Evolutionary conservation across 139 green algal genomes (phyloP).

Genomic region (Tetraselmis chui): DNA sequence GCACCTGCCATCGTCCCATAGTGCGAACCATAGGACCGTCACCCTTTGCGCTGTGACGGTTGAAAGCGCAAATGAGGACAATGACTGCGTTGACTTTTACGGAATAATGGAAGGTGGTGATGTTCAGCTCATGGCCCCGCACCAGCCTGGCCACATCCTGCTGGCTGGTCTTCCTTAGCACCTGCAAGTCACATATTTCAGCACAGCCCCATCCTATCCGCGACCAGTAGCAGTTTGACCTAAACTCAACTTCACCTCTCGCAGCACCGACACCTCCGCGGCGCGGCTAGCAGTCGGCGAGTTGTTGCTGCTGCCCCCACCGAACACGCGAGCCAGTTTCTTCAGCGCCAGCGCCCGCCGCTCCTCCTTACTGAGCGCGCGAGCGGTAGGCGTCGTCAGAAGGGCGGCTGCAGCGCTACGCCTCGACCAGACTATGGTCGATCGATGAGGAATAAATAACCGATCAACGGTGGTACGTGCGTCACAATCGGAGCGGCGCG

Average conservation of each 20-base stretch:
- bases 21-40: background rate
- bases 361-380: background rate
- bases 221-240: background rate
- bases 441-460: too few species aligned
- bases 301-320: background rate
- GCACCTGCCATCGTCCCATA: background rate
- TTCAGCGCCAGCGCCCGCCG: background rate
- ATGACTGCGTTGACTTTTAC: too few species aligned
- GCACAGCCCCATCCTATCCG: background rate
- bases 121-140: background rate
- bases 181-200: background rate
- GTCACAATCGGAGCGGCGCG: too few species aligned
- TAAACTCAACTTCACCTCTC: background rate
- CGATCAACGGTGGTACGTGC: too few species aligned
- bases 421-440: too few species aligned
- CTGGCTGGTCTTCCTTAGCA: background rate
- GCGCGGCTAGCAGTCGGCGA: background rate
- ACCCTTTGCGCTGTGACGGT: background rate
- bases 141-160: background rate
- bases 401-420: too few species aligned
- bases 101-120: too few species aligned
- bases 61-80: too few species aligned
- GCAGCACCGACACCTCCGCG: background rate
- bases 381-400: too few species aligned
- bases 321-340: constrained; percentile 1